Evolutionary conservation across 75 land plant species (phyloP), one percentile per base, ranked within the genome.

Genomic region (Pinus albicaulis): DNA sequence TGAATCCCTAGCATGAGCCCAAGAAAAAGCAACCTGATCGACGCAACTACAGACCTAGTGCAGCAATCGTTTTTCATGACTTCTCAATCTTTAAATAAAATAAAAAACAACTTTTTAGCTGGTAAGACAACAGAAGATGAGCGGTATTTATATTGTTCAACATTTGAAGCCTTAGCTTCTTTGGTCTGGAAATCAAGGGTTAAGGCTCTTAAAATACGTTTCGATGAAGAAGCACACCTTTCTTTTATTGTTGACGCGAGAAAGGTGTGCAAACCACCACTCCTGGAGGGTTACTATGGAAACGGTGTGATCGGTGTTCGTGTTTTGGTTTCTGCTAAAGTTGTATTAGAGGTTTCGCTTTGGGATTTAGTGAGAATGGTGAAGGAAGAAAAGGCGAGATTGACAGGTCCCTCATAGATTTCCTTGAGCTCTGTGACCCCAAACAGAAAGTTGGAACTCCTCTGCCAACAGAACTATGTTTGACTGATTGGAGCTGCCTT

Each of bases 171-270:
- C 34, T 74, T 74, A 28, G 31, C 75, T 3, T 24, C 59, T 7
- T 56, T 74, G 28, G 61, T 74, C 23, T 74, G 75, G 75, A 74
- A 53, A 22, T 74, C 24, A 20, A 59, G 23, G 62, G n/a, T 56
- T 20, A 73, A 26, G 19, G 75, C 75, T 4, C 48, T 53, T 59
- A 59, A n/a, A 20, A 20, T 59, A n/a, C 23, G 24, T 20, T 7
- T n/a, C 1, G 61, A 59, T 59, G 23, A 59, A 59, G 1, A 59
- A 59, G 61, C 22, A 7, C 61, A 16, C 23, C 61, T 59, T 3
- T 20, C n/a, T 19, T 19, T 59, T 59, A 24, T 24, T 59, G 22
- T 59, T 3, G 22, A 59, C 22, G 61, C 17, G 22, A 59, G 61
- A 59, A 59, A 59, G 23, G 22, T 59, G 20, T 59, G 1, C n/a